Percentiles rank a stretch among this genome's conserved stretches.
Evolutionary conservation across 2,329 filamentous ascomycete species (phyloP).

Genomic region (Conoideocrella luteorostrata): DNA sequence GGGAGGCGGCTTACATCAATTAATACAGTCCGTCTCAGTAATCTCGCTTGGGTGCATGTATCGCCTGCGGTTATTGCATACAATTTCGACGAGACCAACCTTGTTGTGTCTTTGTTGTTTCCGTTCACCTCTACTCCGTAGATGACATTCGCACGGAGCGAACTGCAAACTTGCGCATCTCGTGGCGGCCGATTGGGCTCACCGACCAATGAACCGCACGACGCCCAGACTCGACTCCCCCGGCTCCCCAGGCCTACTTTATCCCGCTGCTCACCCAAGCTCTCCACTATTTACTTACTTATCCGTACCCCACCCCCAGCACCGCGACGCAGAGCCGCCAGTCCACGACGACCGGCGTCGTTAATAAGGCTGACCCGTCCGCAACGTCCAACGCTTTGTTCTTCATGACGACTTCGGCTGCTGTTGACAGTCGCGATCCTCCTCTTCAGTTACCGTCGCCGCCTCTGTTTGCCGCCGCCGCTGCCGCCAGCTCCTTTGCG

Average conservation of each 20-base stretch:
- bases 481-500: slow-evolving; percentile 7
- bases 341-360: slow-evolving; percentile 1
- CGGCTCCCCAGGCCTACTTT: too few species aligned
- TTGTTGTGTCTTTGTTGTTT: not conserved
- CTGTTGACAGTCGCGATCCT: not conserved
- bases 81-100: too few species aligned
- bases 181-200: too few species aligned
- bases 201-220: too few species aligned
- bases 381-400: not conserved
- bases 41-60: not conserved
- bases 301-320: slow-evolving; percentile 4
- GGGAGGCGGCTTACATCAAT: too few species aligned
- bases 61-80: not conserved
- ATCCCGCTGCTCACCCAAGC: too few species aligned
- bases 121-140: too few species aligned
- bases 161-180: too few species aligned
- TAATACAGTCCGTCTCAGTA: too few species aligned
- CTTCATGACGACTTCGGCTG: slow-evolving; percentile 2
- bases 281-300: too few species aligned
- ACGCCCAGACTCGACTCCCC: too few species aligned
- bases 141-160: too few species aligned
- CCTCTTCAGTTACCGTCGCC: not conserved
- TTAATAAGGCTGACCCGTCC: slow-evolving; percentile 1
- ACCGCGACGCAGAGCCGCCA: slow-evolving; percentile 1
- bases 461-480: not conserved